Conservation (phyloP, 176 grass and related monocot species). For the Triticum timopheevii region DNA sequence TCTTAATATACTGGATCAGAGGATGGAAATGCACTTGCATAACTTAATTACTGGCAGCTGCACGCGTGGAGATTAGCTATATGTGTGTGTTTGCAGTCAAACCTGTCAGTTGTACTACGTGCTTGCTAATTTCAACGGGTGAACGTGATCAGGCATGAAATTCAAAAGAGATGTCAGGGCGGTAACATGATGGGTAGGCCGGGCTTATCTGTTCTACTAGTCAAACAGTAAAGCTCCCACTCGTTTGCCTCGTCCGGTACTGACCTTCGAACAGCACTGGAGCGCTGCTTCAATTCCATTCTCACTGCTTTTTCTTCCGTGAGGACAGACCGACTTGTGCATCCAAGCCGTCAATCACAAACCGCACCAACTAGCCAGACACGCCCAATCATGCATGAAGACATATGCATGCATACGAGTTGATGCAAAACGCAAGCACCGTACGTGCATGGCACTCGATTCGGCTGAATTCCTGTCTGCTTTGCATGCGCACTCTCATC, state of each 20-base stretch:
- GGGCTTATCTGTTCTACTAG: not conserved
- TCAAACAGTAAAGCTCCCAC: not conserved
- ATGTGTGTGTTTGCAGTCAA: constrained; percentile 21
- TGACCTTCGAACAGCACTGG: not conserved
- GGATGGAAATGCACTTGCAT: too few species aligned
- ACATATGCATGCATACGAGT: constrained; percentile 25
- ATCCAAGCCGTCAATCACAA: not conserved
- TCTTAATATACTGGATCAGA: too few species aligned
- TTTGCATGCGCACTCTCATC: constrained; percentile 39
- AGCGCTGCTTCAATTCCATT: too few species aligned
- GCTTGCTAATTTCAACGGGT: constrained; percentile 16
- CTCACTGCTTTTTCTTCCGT: not conserved
- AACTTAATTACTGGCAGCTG: not conserved
- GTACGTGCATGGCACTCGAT: constrained; percentile 35
- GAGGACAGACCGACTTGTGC: not conserved
- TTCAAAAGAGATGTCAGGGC: constrained; percentile 52
- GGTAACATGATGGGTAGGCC: constrained; percentile 22
- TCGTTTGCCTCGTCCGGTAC: not conserved
- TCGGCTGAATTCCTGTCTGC: constrained; percentile 47
- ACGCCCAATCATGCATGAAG: constrained; percentile 32
- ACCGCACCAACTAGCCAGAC: not conserved
- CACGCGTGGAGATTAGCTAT: constrained; percentile 6
- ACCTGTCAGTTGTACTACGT: constrained; percentile 28
- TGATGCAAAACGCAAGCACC: constrained; percentile 11
- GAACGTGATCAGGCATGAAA: constrained; percentile 33